Evolutionary conservation across 2,329 filamentous ascomycete species (phyloP).

Genomic region (Mollisiaceae sp.): DNA sequence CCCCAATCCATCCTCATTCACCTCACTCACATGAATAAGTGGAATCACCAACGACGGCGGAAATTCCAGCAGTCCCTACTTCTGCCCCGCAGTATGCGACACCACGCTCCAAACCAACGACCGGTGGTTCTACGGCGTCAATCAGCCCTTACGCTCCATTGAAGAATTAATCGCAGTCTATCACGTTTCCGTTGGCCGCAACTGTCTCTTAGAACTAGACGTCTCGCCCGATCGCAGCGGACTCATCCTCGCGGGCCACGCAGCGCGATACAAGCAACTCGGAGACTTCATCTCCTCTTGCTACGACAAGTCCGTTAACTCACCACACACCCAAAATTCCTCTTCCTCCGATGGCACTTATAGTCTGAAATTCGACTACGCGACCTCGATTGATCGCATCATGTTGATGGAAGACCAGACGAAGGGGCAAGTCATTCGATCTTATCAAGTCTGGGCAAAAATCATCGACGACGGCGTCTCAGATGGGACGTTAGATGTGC

Average conservation of each 20-base stretch:
- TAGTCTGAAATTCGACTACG: neutral
- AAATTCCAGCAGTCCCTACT: neutral
- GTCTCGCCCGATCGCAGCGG: neutral
- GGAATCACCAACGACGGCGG: constrained; percentile 8
- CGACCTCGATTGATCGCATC: neutral
- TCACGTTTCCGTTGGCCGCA: constrained; percentile 4
- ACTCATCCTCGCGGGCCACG: neutral
- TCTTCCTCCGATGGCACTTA: neutral
- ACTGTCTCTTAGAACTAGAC: neutral
- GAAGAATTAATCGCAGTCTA: neutral
- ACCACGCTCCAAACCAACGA: constrained; percentile 4
- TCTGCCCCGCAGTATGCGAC: constrained; percentile 2
- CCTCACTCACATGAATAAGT: neutral
- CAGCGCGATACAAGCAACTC: constrained; percentile 1
- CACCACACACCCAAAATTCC: neutral
- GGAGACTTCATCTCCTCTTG: neutral
- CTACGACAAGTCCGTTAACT: neutral
- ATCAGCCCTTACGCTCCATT: neutral
- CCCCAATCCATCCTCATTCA: neutral
- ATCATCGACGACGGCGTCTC: neutral
- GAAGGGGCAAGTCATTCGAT: neutral
- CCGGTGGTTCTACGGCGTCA: constrained; percentile 3
- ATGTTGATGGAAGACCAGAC: constrained; percentile 6
- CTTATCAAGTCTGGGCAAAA: neutral
- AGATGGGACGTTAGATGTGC: neutral